Evolutionary conservation across 2,329 filamentous ascomycete genomes (phyloP), one percentile per base, ranked within the genome.

Genomic region (Grosmannia huntii): DNA sequence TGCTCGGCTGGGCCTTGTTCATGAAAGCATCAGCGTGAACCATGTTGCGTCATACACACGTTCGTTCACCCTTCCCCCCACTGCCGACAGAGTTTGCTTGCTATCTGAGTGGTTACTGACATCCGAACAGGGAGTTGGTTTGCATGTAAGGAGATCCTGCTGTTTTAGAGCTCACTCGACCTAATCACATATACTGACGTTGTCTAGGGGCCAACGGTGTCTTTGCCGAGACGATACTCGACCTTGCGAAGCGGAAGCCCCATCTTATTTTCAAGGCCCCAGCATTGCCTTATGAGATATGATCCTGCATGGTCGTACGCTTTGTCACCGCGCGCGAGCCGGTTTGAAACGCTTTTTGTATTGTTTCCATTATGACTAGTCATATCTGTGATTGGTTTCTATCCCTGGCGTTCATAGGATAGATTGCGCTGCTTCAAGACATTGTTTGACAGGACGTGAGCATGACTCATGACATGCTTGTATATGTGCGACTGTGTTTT

Each of bases 11-110:
- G 94, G 94, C 0, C 73, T 99, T 54, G 79, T 99, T 2, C 92
- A 99, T 66, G 94, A 99, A 74, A 95, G 89, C 65, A 83, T 99
- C 48, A 83, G 96, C 66, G 92, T 97, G 5, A 84, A 92, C 61
- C 68, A 72, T 48, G 65, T 74, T 2, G 61, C 63, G n/a, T 73
- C 75, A 25, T 97, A 94, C 70, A 96, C 92, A 1, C 78, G 90
- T 80, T 66, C 72, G 79, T 73, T 21, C 16, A n/a, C 33, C 21
- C 44, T 11, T 31, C 12, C 7, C 41, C 7, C 38, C n/a, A n/a
- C n/a, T n/a, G n/a, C n/a, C n/a, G n/a, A n/a, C n/a, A n/a, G n/a
- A n/a, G n/a, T n/a, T n/a, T 44, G 19, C 41, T 11, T 23, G 10
- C 51, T 21, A 16, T 9, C n/a, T 25, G 57, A 36, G 23, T 21